Evolutionary conservation across 495 filamentous ascomycete species (phyloP).

Genomic region (Podospora didyma): DNA sequence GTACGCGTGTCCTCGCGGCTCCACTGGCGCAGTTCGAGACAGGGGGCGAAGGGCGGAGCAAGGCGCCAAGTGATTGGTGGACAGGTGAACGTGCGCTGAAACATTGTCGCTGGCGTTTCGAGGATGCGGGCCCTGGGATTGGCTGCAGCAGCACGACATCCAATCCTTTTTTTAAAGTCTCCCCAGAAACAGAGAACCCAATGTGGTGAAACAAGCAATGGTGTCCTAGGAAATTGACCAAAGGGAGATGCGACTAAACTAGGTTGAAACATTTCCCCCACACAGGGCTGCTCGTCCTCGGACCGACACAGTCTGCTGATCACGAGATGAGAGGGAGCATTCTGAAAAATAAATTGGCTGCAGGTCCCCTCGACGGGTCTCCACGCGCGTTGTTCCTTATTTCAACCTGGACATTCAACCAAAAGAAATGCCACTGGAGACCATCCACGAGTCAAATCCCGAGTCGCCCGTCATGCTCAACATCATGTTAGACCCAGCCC

Average conservation of each 20-base stretch:
- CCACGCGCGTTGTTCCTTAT: background rate
- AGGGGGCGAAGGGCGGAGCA: too few species aligned
- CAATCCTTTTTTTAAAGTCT: background rate
- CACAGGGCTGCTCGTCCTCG: background rate
- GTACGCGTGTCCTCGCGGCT: too few species aligned
- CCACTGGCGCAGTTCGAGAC: too few species aligned
- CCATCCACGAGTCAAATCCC: slow-evolving; percentile 13
- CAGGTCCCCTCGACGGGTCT: background rate
- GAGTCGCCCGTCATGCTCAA: slow-evolving; percentile 1
- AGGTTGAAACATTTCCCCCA: background rate
- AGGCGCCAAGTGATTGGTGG: too few species aligned
- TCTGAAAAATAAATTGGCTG: background rate
- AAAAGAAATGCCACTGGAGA: slow-evolving; percentile 8
- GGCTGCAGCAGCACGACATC: background rate
- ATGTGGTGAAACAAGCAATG: background rate
- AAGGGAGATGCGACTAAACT: background rate
- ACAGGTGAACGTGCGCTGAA: too few species aligned
- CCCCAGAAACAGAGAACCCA: background rate
- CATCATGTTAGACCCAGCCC: background rate
- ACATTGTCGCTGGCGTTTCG: too few species aligned
- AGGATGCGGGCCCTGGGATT: too few species aligned
- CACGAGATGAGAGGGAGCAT: too few species aligned
- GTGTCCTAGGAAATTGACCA: background rate
- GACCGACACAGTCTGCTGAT: too few species aligned
- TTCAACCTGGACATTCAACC: background rate